A percentile compares a stretch with the other conserved stretches of the same genome.
These are phyloP conservation scores for Neofusicoccum parvum DNA, from an alignment of 2,329 filamentous ascomycete species.

Conservation along the genomic window DNA sequence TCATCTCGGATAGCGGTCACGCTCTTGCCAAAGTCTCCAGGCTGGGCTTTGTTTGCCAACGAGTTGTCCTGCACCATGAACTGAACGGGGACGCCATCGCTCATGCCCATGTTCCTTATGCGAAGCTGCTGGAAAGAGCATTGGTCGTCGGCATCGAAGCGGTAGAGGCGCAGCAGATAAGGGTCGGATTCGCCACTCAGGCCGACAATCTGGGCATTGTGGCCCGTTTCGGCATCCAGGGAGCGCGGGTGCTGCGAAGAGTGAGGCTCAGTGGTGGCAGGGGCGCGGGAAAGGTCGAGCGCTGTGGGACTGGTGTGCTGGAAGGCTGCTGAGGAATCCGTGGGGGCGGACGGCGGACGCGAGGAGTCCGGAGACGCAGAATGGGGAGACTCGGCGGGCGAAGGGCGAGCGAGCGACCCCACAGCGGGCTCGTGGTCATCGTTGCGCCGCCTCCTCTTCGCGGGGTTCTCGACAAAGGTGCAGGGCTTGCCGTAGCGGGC, in stretches of 20 bases:
- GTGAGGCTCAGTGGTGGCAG: not conserved
- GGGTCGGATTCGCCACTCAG: conserved; percentile 37
- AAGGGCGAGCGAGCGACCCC: too few species aligned
- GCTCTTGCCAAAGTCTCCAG: conserved; percentile 29
- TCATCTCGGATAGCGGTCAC: conserved; percentile 32
- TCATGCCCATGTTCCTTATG: conserved; percentile 29
- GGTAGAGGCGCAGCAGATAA: conserved; percentile 35
- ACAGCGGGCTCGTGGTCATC: conserved; percentile 10
- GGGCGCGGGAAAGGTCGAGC: not conserved
- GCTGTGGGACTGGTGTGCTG: not conserved
- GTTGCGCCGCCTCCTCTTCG: conserved; percentile 33
- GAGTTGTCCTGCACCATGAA: conserved; percentile 40
- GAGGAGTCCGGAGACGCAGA: not conserved
- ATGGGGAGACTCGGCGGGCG: not conserved
- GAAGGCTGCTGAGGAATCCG: not conserved
- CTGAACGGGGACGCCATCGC: conserved; percentile 32
- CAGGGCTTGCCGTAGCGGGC: conserved; percentile 47
- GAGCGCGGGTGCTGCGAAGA: conserved; percentile 32
- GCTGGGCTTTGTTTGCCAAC: conserved; percentile 38
- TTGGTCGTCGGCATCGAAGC: conserved; percentile 38
- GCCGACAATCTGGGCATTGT: conserved; percentile 36
- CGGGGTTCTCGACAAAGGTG: conserved; percentile 47
- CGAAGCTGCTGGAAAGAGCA: conserved; percentile 33
- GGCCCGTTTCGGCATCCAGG: conserved; percentile 33
- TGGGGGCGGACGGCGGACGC: not conserved